phyloP scores from a whole-genome alignment of 2,329 filamentous ascomycete species.

The Epichloe sp. region DNA sequence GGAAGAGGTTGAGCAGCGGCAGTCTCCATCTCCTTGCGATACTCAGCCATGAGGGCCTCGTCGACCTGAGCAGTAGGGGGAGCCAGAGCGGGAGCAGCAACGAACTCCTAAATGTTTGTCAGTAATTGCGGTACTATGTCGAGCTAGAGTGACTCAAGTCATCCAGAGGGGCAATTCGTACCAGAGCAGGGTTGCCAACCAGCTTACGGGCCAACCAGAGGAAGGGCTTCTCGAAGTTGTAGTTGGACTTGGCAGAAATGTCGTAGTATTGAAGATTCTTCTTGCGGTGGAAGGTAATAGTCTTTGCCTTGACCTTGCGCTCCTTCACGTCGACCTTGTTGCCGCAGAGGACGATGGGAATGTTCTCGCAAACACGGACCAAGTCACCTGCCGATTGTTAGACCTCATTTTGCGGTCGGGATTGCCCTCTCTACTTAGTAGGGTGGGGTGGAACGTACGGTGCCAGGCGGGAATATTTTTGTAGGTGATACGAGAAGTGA shows the following conservation, averaged over 20 bases:
- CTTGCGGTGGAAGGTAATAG: constrained; percentile 99
- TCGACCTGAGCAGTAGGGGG: constrained; percentile 88
- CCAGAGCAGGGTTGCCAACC: constrained; percentile 63
- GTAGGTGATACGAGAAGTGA: constrained; percentile 98
- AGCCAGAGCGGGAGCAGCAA: constrained; percentile 86
- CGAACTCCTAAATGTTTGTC: constrained; percentile 61
- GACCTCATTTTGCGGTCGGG: background rate
- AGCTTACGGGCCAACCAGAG: constrained; percentile 98
- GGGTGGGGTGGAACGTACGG: constrained; percentile 50
- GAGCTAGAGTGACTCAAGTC: background rate
- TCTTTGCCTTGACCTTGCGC: constrained; percentile 99
- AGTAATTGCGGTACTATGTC: constrained; percentile 10
- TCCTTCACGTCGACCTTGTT: constrained; percentile 99
- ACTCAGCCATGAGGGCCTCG: constrained; percentile 64
- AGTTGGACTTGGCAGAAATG: constrained; percentile 99
- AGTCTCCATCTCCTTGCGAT: constrained; percentile 76
- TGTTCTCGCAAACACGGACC: constrained; percentile 98
- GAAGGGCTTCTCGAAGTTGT: constrained; percentile 99
- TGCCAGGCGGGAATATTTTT: constrained; percentile 99
- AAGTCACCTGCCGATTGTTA: constrained; percentile 59
- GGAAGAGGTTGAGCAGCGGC: constrained; percentile 78
- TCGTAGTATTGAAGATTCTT: constrained; percentile 99
- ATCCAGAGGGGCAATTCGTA: constrained; percentile 5
- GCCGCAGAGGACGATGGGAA: constrained; percentile 92
- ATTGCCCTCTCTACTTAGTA: background rate